A percentile compares a stretch with the other conserved stretches of the same genome.
phyloP scores from a whole-genome alignment of 805 yeast genomes.

The Candida tibetensis region DNA sequence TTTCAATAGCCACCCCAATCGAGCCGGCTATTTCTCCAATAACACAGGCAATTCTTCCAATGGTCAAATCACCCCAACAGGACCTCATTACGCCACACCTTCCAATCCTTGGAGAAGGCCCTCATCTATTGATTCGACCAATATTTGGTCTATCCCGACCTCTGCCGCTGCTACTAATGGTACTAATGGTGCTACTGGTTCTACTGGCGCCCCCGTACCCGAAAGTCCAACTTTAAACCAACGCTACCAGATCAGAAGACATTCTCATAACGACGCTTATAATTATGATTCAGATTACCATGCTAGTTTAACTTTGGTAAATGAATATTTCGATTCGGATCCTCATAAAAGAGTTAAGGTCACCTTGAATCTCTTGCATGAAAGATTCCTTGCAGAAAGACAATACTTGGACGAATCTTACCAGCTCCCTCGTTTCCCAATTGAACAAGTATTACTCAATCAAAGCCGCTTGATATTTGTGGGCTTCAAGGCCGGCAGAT shows the following conservation, averaged over 20 bases:
- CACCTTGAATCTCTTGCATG: constrained; percentile 26
- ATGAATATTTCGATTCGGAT: constrained; percentile 37
- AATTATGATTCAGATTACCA: neutral
- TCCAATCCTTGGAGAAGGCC: neutral
- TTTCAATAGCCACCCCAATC: neutral
- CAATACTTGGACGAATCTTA: constrained; percentile 26
- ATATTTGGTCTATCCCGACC: constrained; percentile 2
- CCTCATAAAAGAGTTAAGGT: constrained; percentile 39
- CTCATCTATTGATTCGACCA: constrained; percentile 2
- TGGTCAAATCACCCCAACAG: constrained; percentile 1
- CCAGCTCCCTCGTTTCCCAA: constrained; percentile 29
- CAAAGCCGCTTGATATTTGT: constrained; percentile 51
- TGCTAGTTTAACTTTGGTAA: constrained; percentile 15
- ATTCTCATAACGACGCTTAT: constrained; percentile 7
- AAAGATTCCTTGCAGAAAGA: constrained; percentile 29
- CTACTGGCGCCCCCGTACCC: neutral
- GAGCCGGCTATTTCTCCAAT: neutral
- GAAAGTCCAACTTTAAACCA: neutral
- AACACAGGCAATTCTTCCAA: neutral
- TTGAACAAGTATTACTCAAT: constrained; percentile 26
- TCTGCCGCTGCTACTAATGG: neutral
- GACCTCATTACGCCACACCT: constrained; percentile 3
- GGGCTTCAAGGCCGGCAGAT: constrained; percentile 74
- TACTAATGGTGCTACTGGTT: neutral
- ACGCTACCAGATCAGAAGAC: constrained; percentile 3